Evolutionary conservation across 176 grass and related monocot species (phyloP).

Genomic region (Musa troglodytarum): DNA sequence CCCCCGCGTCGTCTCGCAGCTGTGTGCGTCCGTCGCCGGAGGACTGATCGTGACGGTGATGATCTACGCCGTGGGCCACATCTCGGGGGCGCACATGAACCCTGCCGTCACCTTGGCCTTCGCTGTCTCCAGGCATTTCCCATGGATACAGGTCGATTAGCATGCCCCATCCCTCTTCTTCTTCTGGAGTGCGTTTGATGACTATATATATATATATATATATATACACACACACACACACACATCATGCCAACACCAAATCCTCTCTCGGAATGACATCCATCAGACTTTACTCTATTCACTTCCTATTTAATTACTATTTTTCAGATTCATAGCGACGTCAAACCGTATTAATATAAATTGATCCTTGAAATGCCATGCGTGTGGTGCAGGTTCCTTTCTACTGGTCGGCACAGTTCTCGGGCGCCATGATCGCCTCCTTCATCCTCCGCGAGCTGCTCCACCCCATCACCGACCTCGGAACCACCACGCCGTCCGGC

Average conservation of each 20-base stretch:
- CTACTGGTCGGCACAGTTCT: conserved; percentile 93
- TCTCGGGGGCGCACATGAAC: conserved; percentile 98
- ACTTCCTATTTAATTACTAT: too few relatives aligned
- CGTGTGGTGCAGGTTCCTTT: conserved; percentile 66
- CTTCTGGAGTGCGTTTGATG: too few relatives aligned
- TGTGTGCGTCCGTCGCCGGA: conserved; percentile 76
- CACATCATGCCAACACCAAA: too few relatives aligned
- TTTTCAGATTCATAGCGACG: too few relatives aligned
- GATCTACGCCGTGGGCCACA: conserved; percentile 93
- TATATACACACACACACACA: too few relatives aligned
- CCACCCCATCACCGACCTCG: conserved; percentile 57
- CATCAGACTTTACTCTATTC: too few relatives aligned
- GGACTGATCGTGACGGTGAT: conserved; percentile 94
- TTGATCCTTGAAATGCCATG: too few relatives aligned
- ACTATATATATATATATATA: too few relatives aligned
- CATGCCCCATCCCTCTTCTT: too few relatives aligned
- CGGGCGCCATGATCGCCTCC: conserved; percentile 59
- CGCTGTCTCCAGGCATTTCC: conserved; percentile 77
- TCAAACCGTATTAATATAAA: too few relatives aligned
- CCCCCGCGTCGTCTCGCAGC: conserved; percentile 50
- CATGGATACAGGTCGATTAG: conserved; percentile 62
- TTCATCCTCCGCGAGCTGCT: conserved; percentile 78
- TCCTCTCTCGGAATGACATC: too few relatives aligned
- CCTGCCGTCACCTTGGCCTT: conserved; percentile 90
- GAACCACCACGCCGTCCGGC: conserved; percentile 50